Percentiles rank a stretch among this genome's conserved stretches.
Conservation (phyloP, 306 rosid species). For the Hippophae rhamnoides region DNA sequence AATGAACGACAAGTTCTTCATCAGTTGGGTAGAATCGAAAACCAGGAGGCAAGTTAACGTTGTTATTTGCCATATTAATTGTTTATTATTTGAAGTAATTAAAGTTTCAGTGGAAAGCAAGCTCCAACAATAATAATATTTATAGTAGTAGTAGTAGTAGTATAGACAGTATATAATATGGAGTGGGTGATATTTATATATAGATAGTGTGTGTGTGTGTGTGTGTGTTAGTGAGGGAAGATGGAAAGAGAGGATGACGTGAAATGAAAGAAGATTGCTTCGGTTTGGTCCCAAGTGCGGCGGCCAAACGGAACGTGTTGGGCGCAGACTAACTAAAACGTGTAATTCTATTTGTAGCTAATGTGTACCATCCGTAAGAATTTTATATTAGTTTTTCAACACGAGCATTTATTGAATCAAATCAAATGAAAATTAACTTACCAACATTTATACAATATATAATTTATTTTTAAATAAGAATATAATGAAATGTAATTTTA, state of each 20-base stretch:
- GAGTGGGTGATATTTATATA: constrained; percentile 39
- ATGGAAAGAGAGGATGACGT: constrained; percentile 18
- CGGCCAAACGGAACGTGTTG: too few species aligned
- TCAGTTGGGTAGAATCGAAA: constrained; percentile 81
- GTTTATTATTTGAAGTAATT: too few species aligned
- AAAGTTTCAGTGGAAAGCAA: constrained; percentile 5
- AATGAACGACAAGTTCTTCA: constrained; percentile 89
- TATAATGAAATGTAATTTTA: too few species aligned
- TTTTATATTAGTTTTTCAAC: too few species aligned
- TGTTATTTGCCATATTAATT: constrained; percentile 36
- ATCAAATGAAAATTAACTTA: too few species aligned
- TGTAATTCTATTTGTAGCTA: too few species aligned
- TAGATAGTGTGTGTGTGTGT: not conserved
- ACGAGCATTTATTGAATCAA: too few species aligned
- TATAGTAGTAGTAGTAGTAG: constrained; percentile 5
- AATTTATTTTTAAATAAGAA: too few species aligned
- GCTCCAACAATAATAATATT: constrained; percentile 2
- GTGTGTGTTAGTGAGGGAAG: constrained; percentile 4
- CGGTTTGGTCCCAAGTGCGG: too few species aligned
- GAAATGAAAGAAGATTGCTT: not conserved
- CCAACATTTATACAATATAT: too few species aligned
- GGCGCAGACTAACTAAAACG: too few species aligned
- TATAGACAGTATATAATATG: constrained; percentile 11
- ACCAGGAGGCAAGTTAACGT: constrained; percentile 81
- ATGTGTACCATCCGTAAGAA: too few species aligned